phyloP scores from a whole-genome alignment of 345 rosid genomes.

The Eucalyptus virginea region DNA sequence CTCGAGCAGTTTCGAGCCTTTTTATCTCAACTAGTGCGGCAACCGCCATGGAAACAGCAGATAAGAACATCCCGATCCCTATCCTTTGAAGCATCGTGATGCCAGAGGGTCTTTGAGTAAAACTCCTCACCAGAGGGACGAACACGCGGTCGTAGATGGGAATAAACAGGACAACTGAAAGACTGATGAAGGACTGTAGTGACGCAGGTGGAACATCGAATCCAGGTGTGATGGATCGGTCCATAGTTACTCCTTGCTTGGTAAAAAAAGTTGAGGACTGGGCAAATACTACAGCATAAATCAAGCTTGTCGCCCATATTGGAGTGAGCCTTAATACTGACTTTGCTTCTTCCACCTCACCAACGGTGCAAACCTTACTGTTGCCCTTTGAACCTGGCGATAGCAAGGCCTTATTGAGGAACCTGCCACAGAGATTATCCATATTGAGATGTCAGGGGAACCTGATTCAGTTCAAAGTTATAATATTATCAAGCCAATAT shows the following conservation, averaged over 20 bases:
- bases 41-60: slow-evolving; percentile 22
- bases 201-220: slow-evolving; percentile 36
- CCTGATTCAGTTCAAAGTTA: background rate
- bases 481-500: background rate
- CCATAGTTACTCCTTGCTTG: slow-evolving; percentile 58
- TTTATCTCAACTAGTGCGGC: slow-evolving; percentile 40
- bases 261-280: slow-evolving; percentile 52
- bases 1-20: slow-evolving; percentile 32
- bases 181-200: slow-evolving; percentile 28
- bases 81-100: slow-evolving; percentile 66
- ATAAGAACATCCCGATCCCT: slow-evolving; percentile 41
- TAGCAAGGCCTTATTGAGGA: slow-evolving; percentile 38
- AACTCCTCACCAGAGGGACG: slow-evolving; percentile 33
- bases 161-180: slow-evolving; percentile 22
- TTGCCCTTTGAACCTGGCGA: slow-evolving; percentile 12
- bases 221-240: slow-evolving; percentile 20
- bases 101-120: slow-evolving; percentile 36
- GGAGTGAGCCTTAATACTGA: slow-evolving; percentile 40
- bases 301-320: slow-evolving; percentile 40
- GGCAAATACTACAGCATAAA: slow-evolving; percentile 36
- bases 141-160: slow-evolving; percentile 40
- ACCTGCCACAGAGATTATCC: slow-evolving; percentile 9
- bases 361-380: slow-evolving; percentile 11
- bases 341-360: slow-evolving; percentile 55
- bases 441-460: background rate